phyloP scores from a whole-genome alignment of 805 yeast genomes.

The Wickerhamiella cacticola region DNA sequence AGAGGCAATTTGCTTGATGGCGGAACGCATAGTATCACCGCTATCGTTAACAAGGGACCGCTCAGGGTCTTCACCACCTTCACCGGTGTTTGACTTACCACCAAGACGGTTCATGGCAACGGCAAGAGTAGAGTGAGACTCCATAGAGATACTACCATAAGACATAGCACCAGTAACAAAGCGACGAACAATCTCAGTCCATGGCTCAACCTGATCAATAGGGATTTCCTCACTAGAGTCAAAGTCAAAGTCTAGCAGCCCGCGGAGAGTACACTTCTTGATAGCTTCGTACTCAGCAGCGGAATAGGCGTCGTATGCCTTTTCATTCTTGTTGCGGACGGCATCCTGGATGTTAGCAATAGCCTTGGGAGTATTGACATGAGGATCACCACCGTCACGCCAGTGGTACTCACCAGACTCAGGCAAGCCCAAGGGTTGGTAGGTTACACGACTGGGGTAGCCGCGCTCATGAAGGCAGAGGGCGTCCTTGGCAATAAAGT shows the following conservation, averaged over 20 bases:
- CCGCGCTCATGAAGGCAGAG: constrained; percentile 89
- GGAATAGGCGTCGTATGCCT: constrained; percentile 80
- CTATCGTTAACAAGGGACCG: constrained; percentile 65
- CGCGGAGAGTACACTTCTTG: constrained; percentile 85
- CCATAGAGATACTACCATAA: constrained; percentile 97
- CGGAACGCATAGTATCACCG: constrained; percentile 98
- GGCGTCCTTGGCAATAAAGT: constrained; percentile 93
- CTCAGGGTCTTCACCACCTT: constrained; percentile 98
- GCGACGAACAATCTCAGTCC: constrained; percentile 97
- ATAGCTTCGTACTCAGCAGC: constrained; percentile 87
- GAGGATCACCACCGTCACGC: constrained; percentile 98
- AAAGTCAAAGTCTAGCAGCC: constrained; percentile 82
- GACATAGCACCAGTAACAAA: constrained; percentile 99
- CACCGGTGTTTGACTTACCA: constrained; percentile 97
- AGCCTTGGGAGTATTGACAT: constrained; percentile 87
- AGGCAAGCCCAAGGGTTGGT: constrained; percentile 64
- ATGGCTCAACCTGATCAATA: constrained; percentile 95
- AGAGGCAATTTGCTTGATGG: constrained; percentile 94
- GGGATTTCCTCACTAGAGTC: constrained; percentile 66
- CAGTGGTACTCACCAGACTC: constrained; percentile 97
- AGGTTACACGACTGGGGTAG: constrained; percentile 62
- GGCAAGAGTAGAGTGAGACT: constrained; percentile 93
- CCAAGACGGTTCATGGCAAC: constrained; percentile 98
- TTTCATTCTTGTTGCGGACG: constrained; percentile 91
- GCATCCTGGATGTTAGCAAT: constrained; percentile 95